Evolutionary conservation across 495 filamentous ascomycete species (phyloP).

Genomic region (Aspergillus olivimuriae): DNA sequence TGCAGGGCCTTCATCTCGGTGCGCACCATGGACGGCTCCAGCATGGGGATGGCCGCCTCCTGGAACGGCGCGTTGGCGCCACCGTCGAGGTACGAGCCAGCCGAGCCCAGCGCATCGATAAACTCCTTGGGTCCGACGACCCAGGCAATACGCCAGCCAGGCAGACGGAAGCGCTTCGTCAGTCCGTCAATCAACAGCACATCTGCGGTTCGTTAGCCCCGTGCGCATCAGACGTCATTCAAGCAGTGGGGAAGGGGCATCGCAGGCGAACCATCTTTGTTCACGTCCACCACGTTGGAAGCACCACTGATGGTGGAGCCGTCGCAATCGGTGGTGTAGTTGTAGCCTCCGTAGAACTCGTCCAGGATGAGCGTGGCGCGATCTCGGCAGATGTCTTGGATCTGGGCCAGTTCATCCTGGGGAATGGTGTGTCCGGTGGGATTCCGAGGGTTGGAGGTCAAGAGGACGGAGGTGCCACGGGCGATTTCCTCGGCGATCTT

Average conservation of each 20-base stretch:
- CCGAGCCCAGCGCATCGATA: conserved; percentile 86
- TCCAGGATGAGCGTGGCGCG: conserved; percentile 89
- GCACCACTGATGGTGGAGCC: conserved; percentile 82
- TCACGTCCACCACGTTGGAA: conserved; percentile 68
- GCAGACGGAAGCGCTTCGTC: conserved; percentile 93
- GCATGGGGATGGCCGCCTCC: conserved; percentile 86
- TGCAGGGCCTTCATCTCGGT: conserved; percentile 90
- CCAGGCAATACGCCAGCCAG: conserved; percentile 96
- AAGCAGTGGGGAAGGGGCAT: neutral
- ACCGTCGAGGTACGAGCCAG: conserved; percentile 92
- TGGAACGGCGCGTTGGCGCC: conserved; percentile 95
- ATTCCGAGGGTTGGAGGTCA: conserved; percentile 96
- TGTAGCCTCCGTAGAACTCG: conserved; percentile 95
- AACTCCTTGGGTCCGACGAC: conserved; percentile 94
- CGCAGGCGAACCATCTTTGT: conserved; percentile 48
- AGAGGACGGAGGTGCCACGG: conserved; percentile 76
- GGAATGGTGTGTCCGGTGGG: conserved; percentile 83
- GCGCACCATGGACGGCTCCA: conserved; percentile 72
- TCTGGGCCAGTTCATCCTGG: conserved; percentile 74
- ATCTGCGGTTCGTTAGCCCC: conserved; percentile 32
- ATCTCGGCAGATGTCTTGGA: conserved; percentile 87
- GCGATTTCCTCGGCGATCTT: conserved; percentile 90
- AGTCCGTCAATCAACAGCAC: conserved; percentile 94
- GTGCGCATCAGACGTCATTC: no score
- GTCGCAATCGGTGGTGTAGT: conserved; percentile 87